These are phyloP conservation scores for Mortierella hygrophila DNA, from an alignment of 192 early-diverging fungal genomes.

Conservation along the genomic window DNA sequence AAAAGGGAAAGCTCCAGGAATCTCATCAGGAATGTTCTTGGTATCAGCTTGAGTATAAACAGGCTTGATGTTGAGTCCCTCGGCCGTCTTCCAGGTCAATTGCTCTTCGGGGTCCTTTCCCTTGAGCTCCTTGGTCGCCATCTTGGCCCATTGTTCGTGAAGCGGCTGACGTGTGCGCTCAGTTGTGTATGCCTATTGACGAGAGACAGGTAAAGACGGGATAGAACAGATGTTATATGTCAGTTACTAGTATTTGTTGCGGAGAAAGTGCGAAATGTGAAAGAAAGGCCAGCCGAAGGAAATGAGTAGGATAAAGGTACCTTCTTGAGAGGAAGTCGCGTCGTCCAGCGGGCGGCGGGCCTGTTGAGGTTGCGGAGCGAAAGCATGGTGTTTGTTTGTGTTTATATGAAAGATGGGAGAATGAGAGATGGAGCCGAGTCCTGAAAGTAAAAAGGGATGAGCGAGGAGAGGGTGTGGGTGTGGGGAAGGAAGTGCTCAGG, in stretches of 20 bases:
- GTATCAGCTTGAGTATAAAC: constrained; percentile 85
- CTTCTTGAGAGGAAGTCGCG: constrained; percentile 39
- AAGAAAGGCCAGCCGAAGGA: not conserved
- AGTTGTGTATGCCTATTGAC: constrained; percentile 44
- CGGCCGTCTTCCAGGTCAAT: constrained; percentile 86
- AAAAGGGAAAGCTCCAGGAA: constrained; percentile 88
- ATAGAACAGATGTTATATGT: too few species aligned
- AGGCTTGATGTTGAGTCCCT: constrained; percentile 89
- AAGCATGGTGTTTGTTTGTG: constrained; percentile 22
- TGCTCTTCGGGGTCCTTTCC: constrained; percentile 82
- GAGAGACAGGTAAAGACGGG: not conserved
- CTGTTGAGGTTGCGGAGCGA: constrained; percentile 38
- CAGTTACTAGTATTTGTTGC: too few species aligned
- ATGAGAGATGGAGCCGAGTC: constrained; percentile 8
- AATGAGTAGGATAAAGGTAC: not conserved
- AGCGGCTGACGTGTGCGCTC: constrained; percentile 63
- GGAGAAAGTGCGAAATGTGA: too few species aligned
- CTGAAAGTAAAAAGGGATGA: not conserved
- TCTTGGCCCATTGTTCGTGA: constrained; percentile 78
- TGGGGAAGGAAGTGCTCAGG: not conserved
- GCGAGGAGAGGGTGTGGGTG: not conserved
- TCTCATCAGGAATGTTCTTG: constrained; percentile 69
- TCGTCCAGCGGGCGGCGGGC: constrained; percentile 31
- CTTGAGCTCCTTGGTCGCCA: constrained; percentile 88
- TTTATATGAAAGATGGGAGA: not conserved